These are phyloP conservation scores for Rossbeevera mucosa DNA, from an alignment of 768 basidiomycete species.

Conservation along the genomic window DNA sequence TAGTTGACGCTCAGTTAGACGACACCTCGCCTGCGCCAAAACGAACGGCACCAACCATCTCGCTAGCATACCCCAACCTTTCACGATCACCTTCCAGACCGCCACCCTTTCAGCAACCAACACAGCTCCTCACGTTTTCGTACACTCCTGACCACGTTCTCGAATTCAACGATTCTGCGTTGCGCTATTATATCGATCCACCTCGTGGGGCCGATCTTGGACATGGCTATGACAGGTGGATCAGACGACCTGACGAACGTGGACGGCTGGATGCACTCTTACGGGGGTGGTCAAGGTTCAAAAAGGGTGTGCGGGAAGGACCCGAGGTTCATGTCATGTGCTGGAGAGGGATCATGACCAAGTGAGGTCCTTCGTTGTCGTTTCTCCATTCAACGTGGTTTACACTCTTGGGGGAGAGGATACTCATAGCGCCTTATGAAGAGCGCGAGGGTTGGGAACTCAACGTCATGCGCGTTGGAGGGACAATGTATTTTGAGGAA, in stretches of 20 bases:
- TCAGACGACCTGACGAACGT: slow-evolving; percentile 56
- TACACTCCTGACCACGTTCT: slow-evolving; percentile 54
- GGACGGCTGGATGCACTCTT: slow-evolving; percentile 68
- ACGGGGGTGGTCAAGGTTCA: slow-evolving; percentile 47
- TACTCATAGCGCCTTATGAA: slow-evolving; percentile 81
- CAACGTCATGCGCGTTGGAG: slow-evolving; percentile 74
- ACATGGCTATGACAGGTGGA: slow-evolving; percentile 73
- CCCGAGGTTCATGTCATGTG: slow-evolving; percentile 54
- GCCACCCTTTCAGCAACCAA: slow-evolving; percentile 65
- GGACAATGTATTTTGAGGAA: slow-evolving; percentile 72
- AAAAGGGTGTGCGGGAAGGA: slow-evolving; percentile 31
- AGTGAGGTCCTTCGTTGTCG: slow-evolving; percentile 41
- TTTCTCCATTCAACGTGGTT: slow-evolving; percentile 1
- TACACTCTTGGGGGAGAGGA: slow-evolving; percentile 47
- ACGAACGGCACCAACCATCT: not conserved
- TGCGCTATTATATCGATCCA: slow-evolving; percentile 69
- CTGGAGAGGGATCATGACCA: slow-evolving; percentile 86
- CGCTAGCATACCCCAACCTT: slow-evolving; percentile 24
- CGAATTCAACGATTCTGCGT: slow-evolving; percentile 61
- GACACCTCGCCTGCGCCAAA: slow-evolving; percentile 3
- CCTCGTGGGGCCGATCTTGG: slow-evolving; percentile 61
- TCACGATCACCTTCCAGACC: slow-evolving; percentile 17
- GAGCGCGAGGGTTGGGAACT: slow-evolving; percentile 74
- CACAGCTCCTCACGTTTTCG: slow-evolving; percentile 66
- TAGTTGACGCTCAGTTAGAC: slow-evolving; percentile 13